Evolutionary conservation across 2,329 filamentous ascomycete species (phyloP).

Genomic region (Pseudocercospora crystallina): DNA sequence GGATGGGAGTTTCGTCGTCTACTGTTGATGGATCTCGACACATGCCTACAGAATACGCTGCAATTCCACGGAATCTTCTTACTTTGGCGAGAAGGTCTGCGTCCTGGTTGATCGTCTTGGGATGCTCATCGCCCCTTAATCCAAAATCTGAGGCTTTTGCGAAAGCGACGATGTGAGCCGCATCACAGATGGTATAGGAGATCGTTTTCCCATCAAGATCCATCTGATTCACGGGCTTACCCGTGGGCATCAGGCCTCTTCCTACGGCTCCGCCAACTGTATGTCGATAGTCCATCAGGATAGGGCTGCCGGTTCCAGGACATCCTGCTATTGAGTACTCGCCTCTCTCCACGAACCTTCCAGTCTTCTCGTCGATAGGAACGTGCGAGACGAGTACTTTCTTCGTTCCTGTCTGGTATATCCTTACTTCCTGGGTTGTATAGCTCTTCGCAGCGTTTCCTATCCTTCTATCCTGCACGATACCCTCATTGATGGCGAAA

Average conservation of each 20-base stretch:
- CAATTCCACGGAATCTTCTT: constrained; percentile 17
- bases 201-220: constrained; percentile 12
- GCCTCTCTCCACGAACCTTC: constrained; percentile 16
- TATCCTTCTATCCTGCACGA: constrained; percentile 12
- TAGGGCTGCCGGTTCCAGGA: constrained; percentile 18
- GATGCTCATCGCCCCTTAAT: constrained; percentile 16
- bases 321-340: constrained; percentile 19
- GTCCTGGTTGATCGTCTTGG: constrained; percentile 16
- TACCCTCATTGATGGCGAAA: constrained; percentile 22
- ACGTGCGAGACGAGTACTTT: constrained; percentile 21
- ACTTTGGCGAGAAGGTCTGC: constrained; percentile 9
- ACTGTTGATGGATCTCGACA: constrained; percentile 16
- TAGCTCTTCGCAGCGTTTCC: constrained; percentile 10
- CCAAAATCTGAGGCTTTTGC: constrained; percentile 16
- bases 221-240: constrained; percentile 12
- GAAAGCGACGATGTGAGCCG: constrained; percentile 21
- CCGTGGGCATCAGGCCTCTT: constrained; percentile 18
- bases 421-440: constrained; percentile 20
- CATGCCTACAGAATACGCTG: constrained; percentile 17
- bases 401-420: constrained; percentile 19
- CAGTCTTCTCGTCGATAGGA: constrained; percentile 11
- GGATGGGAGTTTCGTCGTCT: constrained; percentile 19
- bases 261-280: constrained; percentile 18
- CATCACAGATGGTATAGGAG: constrained; percentile 20
- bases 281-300: constrained; percentile 22